phyloP scores from a whole-genome alignment of 805 yeast genomes.

The Ogataea thermomethanolica region DNA sequence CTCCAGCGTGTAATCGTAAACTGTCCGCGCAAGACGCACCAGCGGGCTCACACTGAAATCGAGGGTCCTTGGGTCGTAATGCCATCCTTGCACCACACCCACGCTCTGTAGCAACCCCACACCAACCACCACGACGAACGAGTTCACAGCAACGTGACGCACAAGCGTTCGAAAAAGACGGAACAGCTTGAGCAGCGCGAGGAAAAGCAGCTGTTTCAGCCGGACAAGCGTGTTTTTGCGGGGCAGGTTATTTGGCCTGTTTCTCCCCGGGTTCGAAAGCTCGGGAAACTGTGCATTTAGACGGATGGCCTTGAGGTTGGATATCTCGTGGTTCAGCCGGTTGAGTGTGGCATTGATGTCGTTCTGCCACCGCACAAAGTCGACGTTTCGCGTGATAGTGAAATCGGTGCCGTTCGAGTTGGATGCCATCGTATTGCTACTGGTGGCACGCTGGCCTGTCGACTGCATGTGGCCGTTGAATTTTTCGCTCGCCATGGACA shows the following conservation, averaged over 20 bases:
- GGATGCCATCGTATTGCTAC: constrained; percentile 19
- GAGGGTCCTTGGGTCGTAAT: neutral
- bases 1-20: too few species aligned
- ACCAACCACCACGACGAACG: constrained; percentile 16
- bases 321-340: constrained; percentile 41
- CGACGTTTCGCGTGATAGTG: constrained; percentile 29
- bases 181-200: constrained; percentile 10
- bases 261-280: neutral
- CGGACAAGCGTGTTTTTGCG: constrained; percentile 2
- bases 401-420: constrained; percentile 7
- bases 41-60: too few species aligned
- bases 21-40: neutral
- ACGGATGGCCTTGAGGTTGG: constrained; percentile 19
- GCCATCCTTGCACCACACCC: constrained; percentile 2
- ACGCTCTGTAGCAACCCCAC: constrained; percentile 17
- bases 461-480: neutral
- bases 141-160: constrained; percentile 24
- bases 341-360: constrained; percentile 47
- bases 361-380: constrained; percentile 50
- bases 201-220: constrained; percentile 8
- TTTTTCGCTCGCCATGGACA: constrained; percentile 20
- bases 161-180: constrained; percentile 11
- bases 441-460: constrained; percentile 14
- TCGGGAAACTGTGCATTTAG: constrained; percentile 14
- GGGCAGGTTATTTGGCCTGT: constrained; percentile 2